Conservation (phyloP, 805 yeast species). For the Candida maris region DNA sequence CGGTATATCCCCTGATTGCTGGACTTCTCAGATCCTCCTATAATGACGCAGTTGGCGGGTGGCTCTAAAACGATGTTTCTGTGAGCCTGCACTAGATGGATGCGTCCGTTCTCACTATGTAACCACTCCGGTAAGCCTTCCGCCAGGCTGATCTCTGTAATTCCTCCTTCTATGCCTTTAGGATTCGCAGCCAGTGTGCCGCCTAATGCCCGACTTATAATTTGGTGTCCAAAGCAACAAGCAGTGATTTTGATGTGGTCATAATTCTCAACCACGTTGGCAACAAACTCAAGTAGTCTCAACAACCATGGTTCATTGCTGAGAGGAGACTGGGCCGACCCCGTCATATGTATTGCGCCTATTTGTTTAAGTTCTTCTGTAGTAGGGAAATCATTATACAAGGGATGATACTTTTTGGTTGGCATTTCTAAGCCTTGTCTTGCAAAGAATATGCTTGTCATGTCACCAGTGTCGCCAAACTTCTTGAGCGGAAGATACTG, state of each 20-base stretch:
- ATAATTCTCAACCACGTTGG: constrained; percentile 11
- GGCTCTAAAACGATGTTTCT: constrained; percentile 7
- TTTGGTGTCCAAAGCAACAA: constrained; percentile 86
- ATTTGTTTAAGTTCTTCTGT: constrained; percentile 26
- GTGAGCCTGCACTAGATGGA: constrained; percentile 10
- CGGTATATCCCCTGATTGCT: constrained; percentile 63
- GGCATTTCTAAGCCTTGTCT: constrained; percentile 9
- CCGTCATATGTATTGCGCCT: constrained; percentile 48
- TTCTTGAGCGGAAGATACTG: constrained; percentile 1
- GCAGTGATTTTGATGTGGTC: constrained; percentile 53
- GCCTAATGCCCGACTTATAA: constrained; percentile 65
- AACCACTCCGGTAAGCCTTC: constrained; percentile 23
- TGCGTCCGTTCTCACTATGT: constrained; percentile 1
- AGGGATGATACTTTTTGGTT: constrained; percentile 10
- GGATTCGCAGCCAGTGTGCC: constrained; percentile 53
- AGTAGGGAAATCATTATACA: constrained; percentile 16
- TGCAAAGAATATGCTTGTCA: constrained; percentile 8
- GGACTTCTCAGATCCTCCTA: constrained; percentile 6
- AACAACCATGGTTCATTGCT: constrained; percentile 40
- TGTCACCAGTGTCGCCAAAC: constrained; percentile 9
- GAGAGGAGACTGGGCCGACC: constrained; percentile 49
- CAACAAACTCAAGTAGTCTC: constrained; percentile 35
- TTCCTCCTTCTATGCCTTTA: constrained; percentile 73
- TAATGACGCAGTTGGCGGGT: constrained; percentile 4
- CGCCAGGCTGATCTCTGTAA: constrained; percentile 42